Base-by-base conservation (phyloP, 257 asterid species). In the Salvia miltiorrhiza region DNA sequence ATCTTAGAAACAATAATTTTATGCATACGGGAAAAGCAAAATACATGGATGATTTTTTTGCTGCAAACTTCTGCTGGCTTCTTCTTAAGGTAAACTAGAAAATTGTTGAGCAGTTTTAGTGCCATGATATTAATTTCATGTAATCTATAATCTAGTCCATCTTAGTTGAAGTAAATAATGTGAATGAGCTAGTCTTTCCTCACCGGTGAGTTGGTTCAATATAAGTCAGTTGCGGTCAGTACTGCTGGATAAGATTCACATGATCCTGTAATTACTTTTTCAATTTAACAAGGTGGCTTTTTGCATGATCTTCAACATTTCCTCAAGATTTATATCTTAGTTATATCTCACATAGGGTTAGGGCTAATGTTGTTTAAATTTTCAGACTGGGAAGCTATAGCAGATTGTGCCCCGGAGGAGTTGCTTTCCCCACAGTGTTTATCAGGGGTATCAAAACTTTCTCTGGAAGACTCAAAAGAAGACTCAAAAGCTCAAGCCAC, bases 311-410 rank as follows among this genome's bases (percentile, higher is more conserved):
- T 33, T 54, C 68, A 20, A 48, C 16, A 63, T 32, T 63, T 41
- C 33, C 69, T 35, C 33, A 7, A 21, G 19, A 45, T 63, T 12
- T 45, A 35, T 64, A 28, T 20, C 28, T 5, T 33, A 33, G 6
- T 35, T 3, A 8, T 16, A 20, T n/a, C 16, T 7, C 12, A 28
- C 50, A 45, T 45, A 39, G 11, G 56, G 41, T 24, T 67, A 17
- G 70, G 49, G 40, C 72, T 69, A 61, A 69, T 24, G 23, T 39
- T 72, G 26, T 59, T 73, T 58, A 70, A 26, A 59, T 69, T 62
- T 67, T 54, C 86, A 94, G 99, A 91, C 56, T 94, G 99, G 97
- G 99, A 94, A 84, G 90, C 97, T 71, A 60, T 86, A 43, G 97
- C 93, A 19, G 96, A 94, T 75, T 79, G 86, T 48, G 84, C 87